These are phyloP conservation scores for Neurospora sp. DNA, from an alignment of 2,329 filamentous ascomycete species.

Conservation along the genomic window DNA sequence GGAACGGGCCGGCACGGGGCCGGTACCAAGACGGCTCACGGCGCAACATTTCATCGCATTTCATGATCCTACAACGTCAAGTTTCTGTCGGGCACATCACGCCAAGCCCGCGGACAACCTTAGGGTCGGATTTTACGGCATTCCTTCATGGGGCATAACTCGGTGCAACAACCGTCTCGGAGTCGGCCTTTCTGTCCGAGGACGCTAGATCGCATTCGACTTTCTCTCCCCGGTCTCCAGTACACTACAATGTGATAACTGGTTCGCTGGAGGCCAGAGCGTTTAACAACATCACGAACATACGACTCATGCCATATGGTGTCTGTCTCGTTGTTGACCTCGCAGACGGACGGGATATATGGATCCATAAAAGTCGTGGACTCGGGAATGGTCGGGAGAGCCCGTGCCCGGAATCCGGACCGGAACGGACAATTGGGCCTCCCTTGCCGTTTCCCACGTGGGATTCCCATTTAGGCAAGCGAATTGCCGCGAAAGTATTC, in stretches of 20 bases:
- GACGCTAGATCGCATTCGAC: not conserved
- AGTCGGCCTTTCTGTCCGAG: not conserved
- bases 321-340: not conserved
- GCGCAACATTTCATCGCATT: not conserved
- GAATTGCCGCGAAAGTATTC: not conserved
- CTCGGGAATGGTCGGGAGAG: not conserved
- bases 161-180: not conserved
- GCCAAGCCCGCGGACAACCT: not conserved
- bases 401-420: not conserved
- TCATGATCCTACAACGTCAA: not conserved
- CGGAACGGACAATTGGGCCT: not conserved
- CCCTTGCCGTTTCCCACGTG: not conserved
- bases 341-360: not conserved
- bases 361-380: not conserved
- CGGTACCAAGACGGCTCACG: conserved; percentile 1
- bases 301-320: not conserved
- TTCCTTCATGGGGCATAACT: not conserved
- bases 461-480: not conserved
- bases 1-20: not conserved
- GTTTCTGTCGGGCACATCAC: not conserved
- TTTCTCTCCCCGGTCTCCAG: not conserved
- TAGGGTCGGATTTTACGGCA: not conserved
- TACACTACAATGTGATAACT: not conserved
- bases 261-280: not conserved
- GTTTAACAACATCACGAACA: not conserved